phyloP scores from a whole-genome alignment of 805 yeast species.

The Candida corydali region DNA sequence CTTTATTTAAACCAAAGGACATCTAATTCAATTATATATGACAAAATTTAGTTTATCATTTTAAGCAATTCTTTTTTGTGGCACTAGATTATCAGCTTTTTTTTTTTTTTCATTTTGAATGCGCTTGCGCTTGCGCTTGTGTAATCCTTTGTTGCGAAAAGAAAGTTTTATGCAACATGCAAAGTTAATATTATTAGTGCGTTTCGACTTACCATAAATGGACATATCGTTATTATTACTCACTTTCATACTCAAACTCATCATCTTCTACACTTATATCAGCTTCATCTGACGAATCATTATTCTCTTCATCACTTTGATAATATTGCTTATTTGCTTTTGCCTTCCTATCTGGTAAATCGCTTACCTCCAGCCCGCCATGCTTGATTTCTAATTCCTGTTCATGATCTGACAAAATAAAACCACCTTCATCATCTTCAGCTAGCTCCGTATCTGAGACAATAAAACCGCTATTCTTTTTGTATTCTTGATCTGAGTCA shows the following conservation, averaged over 20 bases:
- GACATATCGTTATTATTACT: slow-evolving; percentile 10
- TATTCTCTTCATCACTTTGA: slow-evolving; percentile 3
- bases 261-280: slow-evolving; percentile 18
- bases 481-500: slow-evolving; percentile 13
- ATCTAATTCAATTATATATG: no score
- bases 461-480: slow-evolving; percentile 1
- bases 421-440: slow-evolving; percentile 18
- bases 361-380: neutral
- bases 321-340: slow-evolving; percentile 1
- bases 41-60: slow-evolving; percentile 26
- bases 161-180: no score
- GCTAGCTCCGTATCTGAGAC: slow-evolving; percentile 4
- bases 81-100: neutral
- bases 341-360: neutral
- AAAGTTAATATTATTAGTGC: no score
- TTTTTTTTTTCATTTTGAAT: neutral
- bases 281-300: slow-evolving; percentile 5
- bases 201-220: neutral
- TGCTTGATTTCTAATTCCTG: slow-evolving; percentile 8
- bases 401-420: slow-evolving; percentile 12
- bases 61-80: neutral
- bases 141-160: neutral
- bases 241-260: slow-evolving; percentile 41
- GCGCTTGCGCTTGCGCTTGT: slow-evolving; percentile 5
- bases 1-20: no score